Evolutionary conservation across 2,329 filamentous ascomycete genomes (phyloP).

Genomic region (Epichloe gansuensis): DNA sequence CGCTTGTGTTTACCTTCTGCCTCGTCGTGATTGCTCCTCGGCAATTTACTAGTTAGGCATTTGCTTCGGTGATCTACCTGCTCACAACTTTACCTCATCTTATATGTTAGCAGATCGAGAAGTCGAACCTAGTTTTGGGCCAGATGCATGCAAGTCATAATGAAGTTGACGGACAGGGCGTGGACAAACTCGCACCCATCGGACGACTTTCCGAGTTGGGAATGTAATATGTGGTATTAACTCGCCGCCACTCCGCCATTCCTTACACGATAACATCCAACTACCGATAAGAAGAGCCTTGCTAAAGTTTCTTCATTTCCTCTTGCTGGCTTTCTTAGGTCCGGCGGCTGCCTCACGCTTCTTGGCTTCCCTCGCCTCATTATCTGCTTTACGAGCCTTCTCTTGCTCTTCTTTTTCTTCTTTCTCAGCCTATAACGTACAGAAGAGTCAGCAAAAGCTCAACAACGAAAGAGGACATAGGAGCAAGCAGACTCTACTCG

Average conservation of each 20-base stretch:
- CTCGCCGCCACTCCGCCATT: not conserved
- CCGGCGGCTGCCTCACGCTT: slow-evolving; percentile 40
- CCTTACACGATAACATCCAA: not conserved
- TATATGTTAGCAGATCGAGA: too few species aligned
- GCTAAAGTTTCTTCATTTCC: slow-evolving; percentile 20
- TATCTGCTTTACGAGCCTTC: slow-evolving; percentile 34
- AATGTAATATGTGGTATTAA: not conserved
- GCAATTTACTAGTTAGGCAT: too few species aligned
- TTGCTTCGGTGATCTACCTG: too few species aligned
- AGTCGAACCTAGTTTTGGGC: too few species aligned
- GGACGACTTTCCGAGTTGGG: not conserved
- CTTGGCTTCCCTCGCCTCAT: slow-evolving; percentile 45
- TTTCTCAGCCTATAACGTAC: slow-evolving; percentile 37
- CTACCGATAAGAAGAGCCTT: not conserved
- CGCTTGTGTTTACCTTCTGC: too few species aligned
- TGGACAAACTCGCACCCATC: not conserved
- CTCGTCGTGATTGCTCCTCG: too few species aligned
- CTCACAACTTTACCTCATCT: too few species aligned
- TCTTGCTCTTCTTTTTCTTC: slow-evolving; percentile 44
- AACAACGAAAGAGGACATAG: not conserved
- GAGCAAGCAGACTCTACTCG: not conserved
- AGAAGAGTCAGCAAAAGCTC: slow-evolving; percentile 12
- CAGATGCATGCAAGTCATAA: too few species aligned
- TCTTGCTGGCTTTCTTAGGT: slow-evolving; percentile 37
- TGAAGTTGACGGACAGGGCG: too few species aligned